Evolutionary conservation across 257 asterid genomes (phyloP).

Genomic region (Mitragyna speciosa): DNA sequence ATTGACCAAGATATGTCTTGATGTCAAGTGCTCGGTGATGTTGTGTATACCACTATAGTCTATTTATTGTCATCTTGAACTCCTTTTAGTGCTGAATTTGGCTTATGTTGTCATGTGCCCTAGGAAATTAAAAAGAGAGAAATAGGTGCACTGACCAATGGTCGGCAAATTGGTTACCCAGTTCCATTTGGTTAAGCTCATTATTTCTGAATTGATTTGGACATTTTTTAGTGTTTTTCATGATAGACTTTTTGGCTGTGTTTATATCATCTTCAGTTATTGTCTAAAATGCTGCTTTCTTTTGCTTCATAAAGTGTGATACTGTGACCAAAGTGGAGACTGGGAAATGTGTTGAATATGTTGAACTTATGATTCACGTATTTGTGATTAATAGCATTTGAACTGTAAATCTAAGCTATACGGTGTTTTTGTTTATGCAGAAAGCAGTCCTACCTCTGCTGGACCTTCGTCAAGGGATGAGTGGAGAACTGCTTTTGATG

Average conservation of each 20-base stretch:
- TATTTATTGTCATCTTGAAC: not conserved
- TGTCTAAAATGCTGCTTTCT: not conserved
- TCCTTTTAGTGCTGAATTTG: not conserved
- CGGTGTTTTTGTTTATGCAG: conserved; percentile 35
- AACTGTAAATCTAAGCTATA: not conserved
- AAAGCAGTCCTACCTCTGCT: conserved; percentile 73
- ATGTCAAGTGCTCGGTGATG: not conserved
- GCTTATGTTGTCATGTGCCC: not conserved
- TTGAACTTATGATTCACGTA: not conserved
- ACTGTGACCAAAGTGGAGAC: not conserved
- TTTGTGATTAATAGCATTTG: not conserved
- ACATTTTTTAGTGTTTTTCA: not conserved
- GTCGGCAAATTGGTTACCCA: not conserved
- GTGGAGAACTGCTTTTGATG: conserved; percentile 94
- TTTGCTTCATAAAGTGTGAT: too few species aligned
- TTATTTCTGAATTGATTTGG: not conserved
- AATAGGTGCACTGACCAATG: not conserved
- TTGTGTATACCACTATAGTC: not conserved
- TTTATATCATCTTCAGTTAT: too few species aligned
- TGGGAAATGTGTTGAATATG: not conserved
- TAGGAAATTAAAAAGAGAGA: not conserved
- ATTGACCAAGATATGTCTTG: not conserved
- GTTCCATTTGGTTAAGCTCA: not conserved
- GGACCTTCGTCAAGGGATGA: conserved; percentile 82
- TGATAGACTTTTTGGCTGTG: not conserved